Base-by-base conservation (phyloP, 805 yeast species). In the Pichia scutulata region DNA sequence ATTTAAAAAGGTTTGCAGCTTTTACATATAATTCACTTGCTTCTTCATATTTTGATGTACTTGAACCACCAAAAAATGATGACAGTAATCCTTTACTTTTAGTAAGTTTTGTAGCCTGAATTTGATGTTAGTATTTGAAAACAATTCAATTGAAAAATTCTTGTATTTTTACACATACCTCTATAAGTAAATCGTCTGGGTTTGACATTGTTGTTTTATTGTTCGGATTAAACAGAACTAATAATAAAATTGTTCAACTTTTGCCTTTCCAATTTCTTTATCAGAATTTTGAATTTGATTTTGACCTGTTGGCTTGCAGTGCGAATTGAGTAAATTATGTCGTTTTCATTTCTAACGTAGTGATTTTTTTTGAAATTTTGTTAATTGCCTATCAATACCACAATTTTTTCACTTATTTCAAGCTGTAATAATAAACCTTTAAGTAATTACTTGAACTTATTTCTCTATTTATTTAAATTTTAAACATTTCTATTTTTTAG, bases 11-110 rank as follows among this genome's bases (percentile, higher is more conserved):
- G 62, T 92, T 93, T n/a, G 95, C 99, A 2, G 99, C 99, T 67
- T 90, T 95, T 22, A 84, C 74, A 63, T 83, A 92, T 26, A 88
- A 69, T 56, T 93, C 99, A 3, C 90, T 84, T 4, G 99, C 98
- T 56, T 93, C 99, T 64, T 93, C 99, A 48, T 72, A 78, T 54
- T 87, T 77, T 54, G 77, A 75, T 3, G 81, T 70, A 33, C 76
- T 74, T 10, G 84, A 75, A 1, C 84, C 76, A 4, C 92, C 85
- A 48, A 89, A 76, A 21, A 85, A 60, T 54, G 80, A 77, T 57
- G 90, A 78, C 18, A 65, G 41, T 53, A 86, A 76, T 5, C 96
- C 95, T 28, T 81, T 72, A 43, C 84, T 77, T 19, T 88, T 84
- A 59, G 78, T 78, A 51, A 80, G 77, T 61, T 82, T 81, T 70